Base-by-base conservation (phyloP, 495 filamentous ascomycete species). In the Xylaria castorea region DNA sequence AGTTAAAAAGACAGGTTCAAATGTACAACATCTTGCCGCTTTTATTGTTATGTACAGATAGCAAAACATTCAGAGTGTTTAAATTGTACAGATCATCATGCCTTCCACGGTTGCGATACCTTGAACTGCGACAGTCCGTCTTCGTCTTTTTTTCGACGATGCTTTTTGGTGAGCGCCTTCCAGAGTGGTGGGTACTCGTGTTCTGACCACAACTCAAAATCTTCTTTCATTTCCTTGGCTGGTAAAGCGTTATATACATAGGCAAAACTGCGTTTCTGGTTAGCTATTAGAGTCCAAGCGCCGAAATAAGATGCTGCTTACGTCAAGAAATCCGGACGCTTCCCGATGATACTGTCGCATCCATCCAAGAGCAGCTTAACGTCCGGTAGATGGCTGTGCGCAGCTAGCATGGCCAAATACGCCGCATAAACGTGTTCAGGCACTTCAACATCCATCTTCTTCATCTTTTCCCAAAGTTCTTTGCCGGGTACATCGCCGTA, bases 391-490 rank as follows among this genome's bases (percentile, higher is more conserved):
- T 90, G 82, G 18, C 87, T 89, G 62, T 92, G 90, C 11, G 90
- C 89, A 0, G 91, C 94, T 36, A 97, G 71, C 2, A 93, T 91
- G 34, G 90, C 90, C 25, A 92, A 83, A 76, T 97, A 99, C 9
- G 89, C 85, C 7, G 87, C 85, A 78, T 91, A 94, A 22, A 98
- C 88, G 3, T 86, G 80, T 48, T 86, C 84, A 55, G 92, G 92
- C n/a, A 96, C 81, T 25, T 89, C 88, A 63, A 97, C 87, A 30
- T 94, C 93, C 83, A 95, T 89, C 22, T 88, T 80, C 77, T 87
- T 88, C 69, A 97, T 83, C 81, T 91, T 91, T 3, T 80, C 77
- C 92, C 95, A 94, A 69, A 97, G 89, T 62, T 91, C 87, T 30
- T 87, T 86, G 2, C 94, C 95, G 68, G 88, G 85, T 51, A 81